Percentiles rank a stretch among this genome's conserved stretches.
phyloP scores from a whole-genome alignment of 441 rosid species.

The Raphanus hybrid region DNA sequence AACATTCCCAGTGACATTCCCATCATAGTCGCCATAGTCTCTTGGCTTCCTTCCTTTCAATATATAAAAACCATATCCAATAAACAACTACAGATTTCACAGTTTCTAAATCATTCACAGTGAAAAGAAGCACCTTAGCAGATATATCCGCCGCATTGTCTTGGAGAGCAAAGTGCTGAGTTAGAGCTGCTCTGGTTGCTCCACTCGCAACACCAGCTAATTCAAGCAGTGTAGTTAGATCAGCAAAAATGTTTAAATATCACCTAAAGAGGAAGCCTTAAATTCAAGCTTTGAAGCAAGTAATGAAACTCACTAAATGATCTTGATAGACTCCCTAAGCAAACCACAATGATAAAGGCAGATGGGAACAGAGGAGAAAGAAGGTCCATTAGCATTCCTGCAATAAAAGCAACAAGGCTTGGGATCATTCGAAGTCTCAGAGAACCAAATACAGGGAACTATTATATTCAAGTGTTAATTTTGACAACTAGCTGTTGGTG shows the following conservation, averaged over 20 bases:
- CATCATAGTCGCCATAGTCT: conserved; percentile 90
- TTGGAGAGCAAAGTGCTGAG: conserved; percentile 96
- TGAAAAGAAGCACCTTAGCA: conserved; percentile 67
- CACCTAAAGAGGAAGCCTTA: background rate
- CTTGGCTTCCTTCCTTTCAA: conserved; percentile 94
- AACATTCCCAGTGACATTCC: conserved; percentile 98
- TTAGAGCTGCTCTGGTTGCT: conserved; percentile 97
- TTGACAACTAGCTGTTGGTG: conserved; percentile 3
- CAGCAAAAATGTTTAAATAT: background rate
- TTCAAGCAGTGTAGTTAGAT: conserved; percentile 15
- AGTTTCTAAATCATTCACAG: conserved; percentile 20
- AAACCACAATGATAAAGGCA: conserved; percentile 83
- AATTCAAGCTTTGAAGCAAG: background rate
- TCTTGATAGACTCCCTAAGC: conserved; percentile 95
- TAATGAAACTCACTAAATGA: conserved; percentile 77
- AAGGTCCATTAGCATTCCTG: conserved; percentile 99
- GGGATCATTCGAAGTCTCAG: conserved; percentile 20
- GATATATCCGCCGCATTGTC: conserved; percentile 96
- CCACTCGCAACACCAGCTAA: conserved; percentile 98
- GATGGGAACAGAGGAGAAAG: conserved; percentile 93
- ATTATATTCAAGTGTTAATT: background rate
- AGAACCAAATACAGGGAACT: background rate
- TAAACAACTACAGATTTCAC: background rate
- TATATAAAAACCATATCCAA: background rate
- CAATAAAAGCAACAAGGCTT: conserved; percentile 38